These are phyloP conservation scores for Thalassiosira allenii DNA, from an alignment of 352 stramenopile species.

Conservation along the genomic window DNA sequence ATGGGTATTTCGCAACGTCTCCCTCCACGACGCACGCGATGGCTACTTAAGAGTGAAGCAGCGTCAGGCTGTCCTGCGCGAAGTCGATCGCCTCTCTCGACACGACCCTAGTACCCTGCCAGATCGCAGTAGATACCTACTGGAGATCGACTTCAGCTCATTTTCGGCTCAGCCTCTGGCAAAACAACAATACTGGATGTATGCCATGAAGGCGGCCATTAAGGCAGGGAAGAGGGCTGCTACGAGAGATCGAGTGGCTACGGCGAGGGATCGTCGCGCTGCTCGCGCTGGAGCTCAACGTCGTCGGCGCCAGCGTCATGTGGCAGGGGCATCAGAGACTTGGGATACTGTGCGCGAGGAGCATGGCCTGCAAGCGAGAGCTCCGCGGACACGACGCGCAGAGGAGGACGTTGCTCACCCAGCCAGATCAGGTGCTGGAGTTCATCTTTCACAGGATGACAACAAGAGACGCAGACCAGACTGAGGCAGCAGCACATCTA, in stretches of 20 bases:
- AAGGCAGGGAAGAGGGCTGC: not conserved
- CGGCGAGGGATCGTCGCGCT: not conserved
- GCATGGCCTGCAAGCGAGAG: too few species aligned
- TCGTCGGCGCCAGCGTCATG: not conserved
- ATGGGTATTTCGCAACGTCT: slow-evolving; percentile 23
- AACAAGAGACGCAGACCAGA: not conserved
- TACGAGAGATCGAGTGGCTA: too few species aligned
- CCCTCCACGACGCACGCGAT: not conserved
- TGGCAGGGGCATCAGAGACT: too few species aligned
- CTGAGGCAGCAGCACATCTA: not conserved
- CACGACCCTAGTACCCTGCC: not conserved
- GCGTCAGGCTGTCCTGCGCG: not conserved
- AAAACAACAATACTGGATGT: not conserved
- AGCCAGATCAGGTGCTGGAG: not conserved
- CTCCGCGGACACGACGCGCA: not conserved
- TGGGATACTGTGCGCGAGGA: too few species aligned
- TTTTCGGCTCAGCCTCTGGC: not conserved
- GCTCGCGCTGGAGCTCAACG: not conserved
- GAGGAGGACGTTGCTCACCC: too few species aligned
- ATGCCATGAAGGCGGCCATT: not conserved
- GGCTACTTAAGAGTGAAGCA: slow-evolving; percentile 4
- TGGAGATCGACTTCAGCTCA: slow-evolving; percentile 17
- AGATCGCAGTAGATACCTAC: not conserved
- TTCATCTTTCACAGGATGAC: not conserved
- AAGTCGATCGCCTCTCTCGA: not conserved